Percentiles rank a stretch among this genome's conserved stretches.
These are phyloP conservation scores for Aspergillus tanneri DNA, from an alignment of 2,329 filamentous ascomycete genomes.

Conservation along the genomic window DNA sequence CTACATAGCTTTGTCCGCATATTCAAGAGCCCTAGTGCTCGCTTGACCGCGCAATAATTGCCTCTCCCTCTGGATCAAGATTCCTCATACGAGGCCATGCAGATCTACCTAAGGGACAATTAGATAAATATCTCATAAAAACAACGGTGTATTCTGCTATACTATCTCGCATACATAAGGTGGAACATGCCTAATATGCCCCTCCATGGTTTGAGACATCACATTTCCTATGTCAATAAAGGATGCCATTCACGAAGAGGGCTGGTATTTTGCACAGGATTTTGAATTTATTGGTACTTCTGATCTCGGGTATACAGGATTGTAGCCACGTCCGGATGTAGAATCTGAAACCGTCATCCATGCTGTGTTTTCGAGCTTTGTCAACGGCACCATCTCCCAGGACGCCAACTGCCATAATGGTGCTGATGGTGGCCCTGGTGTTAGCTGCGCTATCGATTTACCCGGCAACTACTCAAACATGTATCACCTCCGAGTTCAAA, in stretches of 20 bases:
- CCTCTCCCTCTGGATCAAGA: too few species aligned
- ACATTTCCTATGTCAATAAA: slow-evolving; percentile 25
- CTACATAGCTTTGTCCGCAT: too few species aligned
- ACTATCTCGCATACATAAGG: too few species aligned
- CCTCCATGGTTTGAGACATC: too few species aligned
- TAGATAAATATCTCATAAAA: too few species aligned
- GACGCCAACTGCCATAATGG: slow-evolving; percentile 28
- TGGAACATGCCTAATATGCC: too few species aligned
- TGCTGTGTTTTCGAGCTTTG: slow-evolving; percentile 36
- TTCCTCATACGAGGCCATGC: too few species aligned
- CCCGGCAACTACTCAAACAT: slow-evolving; percentile 18
- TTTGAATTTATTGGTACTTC: slow-evolving; percentile 23
- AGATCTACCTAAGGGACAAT: too few species aligned
- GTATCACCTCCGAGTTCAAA: slow-evolving; percentile 25
- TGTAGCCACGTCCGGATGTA: slow-evolving; percentile 25
- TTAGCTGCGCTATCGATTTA: slow-evolving; percentile 28
- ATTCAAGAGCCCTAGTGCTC: too few species aligned
- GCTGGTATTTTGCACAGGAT: slow-evolving; percentile 33
- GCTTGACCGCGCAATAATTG: too few species aligned
- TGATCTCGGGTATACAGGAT: slow-evolving; percentile 30
- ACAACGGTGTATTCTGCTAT: too few species aligned
- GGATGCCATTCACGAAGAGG: slow-evolving; percentile 20
- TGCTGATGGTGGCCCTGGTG: slow-evolving; percentile 29
- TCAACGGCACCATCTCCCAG: slow-evolving; percentile 21
- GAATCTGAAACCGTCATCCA: slow-evolving; percentile 25